These are phyloP conservation scores for Coemansia sp. DNA, from an alignment of 192 early-diverging fungal species.

Conservation along the genomic window DNA sequence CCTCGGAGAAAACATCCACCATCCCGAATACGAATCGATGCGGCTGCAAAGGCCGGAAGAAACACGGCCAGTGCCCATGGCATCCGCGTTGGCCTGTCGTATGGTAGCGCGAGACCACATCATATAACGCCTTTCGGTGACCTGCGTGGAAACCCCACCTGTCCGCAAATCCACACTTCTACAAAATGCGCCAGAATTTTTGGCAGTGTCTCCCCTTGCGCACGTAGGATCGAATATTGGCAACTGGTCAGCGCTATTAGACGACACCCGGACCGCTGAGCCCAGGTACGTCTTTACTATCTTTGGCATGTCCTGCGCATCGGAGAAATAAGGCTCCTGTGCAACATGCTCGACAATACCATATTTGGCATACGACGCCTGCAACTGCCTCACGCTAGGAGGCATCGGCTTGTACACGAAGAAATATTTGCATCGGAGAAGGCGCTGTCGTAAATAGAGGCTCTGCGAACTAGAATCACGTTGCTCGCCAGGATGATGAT, in stretches of 20 bases:
- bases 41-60: not conserved
- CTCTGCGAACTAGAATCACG: not conserved
- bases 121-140: conserved; percentile 10
- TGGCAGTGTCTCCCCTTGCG: not conserved
- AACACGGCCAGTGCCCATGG: not conserved
- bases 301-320: conserved; percentile 14
- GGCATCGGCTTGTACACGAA: conserved; percentile 1
- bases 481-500: not conserved
- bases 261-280: not conserved
- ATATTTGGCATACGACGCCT: not conserved
- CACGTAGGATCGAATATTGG: conserved; percentile 28
- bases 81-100: not conserved
- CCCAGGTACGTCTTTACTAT: conserved; percentile 15
- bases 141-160: not conserved
- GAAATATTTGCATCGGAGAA: not conserved
- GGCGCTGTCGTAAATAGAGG: not conserved
- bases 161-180: not conserved
- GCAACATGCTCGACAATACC: conserved; percentile 14
- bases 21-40: conserved; percentile 2
- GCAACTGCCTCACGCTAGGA: conserved; percentile 7
- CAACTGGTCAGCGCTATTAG: not conserved
- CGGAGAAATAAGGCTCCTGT: conserved; percentile 22
- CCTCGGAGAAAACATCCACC: conserved; percentile 40
- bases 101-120: conserved; percentile 25
- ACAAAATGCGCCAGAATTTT: not conserved